Base-by-base conservation (phyloP, 305 asterid species). In the Coffea humblotiana region DNA sequence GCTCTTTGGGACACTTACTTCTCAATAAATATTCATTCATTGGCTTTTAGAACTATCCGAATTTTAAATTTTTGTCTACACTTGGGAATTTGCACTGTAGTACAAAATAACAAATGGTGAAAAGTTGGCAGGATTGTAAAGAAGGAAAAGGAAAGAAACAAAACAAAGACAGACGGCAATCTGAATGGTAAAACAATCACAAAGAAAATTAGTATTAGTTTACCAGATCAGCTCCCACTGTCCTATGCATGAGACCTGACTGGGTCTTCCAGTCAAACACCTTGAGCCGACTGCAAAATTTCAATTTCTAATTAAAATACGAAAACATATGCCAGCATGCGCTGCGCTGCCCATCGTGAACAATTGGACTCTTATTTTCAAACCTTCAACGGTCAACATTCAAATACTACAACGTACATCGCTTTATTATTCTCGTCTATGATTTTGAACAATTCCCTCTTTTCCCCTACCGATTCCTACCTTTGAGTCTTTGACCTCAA, bases 331-430 rank as follows among this genome's bases (percentile, higher is more conserved):
- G 60, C 35, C 54, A 5, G 6, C 10, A 63, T 56, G 77, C 79
- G n/a, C 43, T 79, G 77, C 79, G n/a, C 43, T 79, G 65, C 60
- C 78, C 56, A 74, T 52, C 69, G 77, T 63, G 71, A 80, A 78
- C 76, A 72, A 60, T 66, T 81, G 52, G 79, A 83, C 87, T 86
- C 72, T 47, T 73, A 79, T 74, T 78, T 86, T 89, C 89, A 81
- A 84, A 81, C 69, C 66, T 91, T 94, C 97, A 91, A 92, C 93
- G 83, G 90, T 94, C 98, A 90, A 90, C 88, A 84, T 88, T 90
- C 93, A 90, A 88, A 84, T 56, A 68, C 82, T 74, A 79, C 79
- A 77, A 80, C 77, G 63, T 74, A 32, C 80, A 71, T 69, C 48
- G 75, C 80, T 56, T 21, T 37, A 37, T 49, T 61, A 80, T 83